Conservation (phyloP, 192 early-diverging fungal genomes). For the Dimargaris cristalligena region DNA sequence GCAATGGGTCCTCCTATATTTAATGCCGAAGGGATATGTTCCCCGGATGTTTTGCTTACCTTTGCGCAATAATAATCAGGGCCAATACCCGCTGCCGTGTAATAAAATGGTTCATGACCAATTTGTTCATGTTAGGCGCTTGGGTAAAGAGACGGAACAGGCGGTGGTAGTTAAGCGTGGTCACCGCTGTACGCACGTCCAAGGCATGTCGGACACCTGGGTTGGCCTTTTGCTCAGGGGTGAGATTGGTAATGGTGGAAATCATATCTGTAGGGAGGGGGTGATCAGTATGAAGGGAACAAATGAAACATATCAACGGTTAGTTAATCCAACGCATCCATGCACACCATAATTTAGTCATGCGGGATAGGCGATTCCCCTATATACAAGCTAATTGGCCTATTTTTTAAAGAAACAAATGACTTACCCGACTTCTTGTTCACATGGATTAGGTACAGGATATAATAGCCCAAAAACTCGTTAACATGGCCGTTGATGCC, state of each 20-base stretch:
- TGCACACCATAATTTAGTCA: too few species aligned
- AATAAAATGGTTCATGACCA: conserved; percentile 84
- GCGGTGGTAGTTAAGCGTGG: conserved; percentile 68
- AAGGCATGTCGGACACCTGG: conserved; percentile 65
- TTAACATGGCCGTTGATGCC: conserved; percentile 53
- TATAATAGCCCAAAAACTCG: conserved; percentile 89
- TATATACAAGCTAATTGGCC: too few species aligned
- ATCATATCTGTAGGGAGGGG: conserved; percentile 47
- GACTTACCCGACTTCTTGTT: conserved; percentile 59
- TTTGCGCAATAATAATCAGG: conserved; percentile 39
- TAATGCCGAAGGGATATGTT: neutral
- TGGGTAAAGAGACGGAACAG: conserved; percentile 63
- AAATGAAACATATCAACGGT: too few species aligned
- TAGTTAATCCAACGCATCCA: too few species aligned
- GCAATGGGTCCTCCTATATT: neutral
- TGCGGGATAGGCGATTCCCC: too few species aligned
- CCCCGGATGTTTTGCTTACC: neutral
- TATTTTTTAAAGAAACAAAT: conserved; percentile 6
- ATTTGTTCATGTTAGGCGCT: conserved; percentile 74
- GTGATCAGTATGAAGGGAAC: too few species aligned
- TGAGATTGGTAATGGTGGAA: conserved; percentile 51
- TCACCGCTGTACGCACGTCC: conserved; percentile 57
- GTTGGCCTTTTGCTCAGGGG: conserved; percentile 42
- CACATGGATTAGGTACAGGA: conserved; percentile 81
- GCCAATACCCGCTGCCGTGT: conserved; percentile 71